Percentiles rank a stretch among this genome's conserved stretches.
Evolutionary conservation across 2,329 filamentous ascomycete genomes (phyloP).

Genomic region (Diaporthe helianthi): DNA sequence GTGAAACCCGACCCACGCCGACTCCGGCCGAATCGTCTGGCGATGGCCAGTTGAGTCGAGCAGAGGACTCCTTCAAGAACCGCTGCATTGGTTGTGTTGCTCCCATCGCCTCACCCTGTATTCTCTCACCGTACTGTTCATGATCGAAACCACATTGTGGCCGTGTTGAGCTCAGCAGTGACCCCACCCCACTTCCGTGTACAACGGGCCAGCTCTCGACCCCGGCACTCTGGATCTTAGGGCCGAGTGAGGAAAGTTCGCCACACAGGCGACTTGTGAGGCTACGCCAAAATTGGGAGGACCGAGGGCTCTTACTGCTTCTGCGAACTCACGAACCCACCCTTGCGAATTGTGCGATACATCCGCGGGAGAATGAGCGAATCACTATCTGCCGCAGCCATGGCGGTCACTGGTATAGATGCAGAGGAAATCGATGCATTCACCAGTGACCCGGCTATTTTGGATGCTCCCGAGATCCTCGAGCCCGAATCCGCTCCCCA

Average conservation of each 20-base stretch:
- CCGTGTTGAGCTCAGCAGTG: slow-evolving; percentile 16
- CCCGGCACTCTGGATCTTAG: neutral
- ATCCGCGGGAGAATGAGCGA: slow-evolving; percentile 25
- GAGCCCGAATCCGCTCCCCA: slow-evolving; percentile 54
- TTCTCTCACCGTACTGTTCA: neutral
- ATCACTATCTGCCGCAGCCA: slow-evolving; percentile 26
- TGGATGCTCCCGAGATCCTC: slow-evolving; percentile 31
- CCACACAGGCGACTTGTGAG: slow-evolving; percentile 9
- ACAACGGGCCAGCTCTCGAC: slow-evolving; percentile 1
- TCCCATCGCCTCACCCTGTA: neutral
- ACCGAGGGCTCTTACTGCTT: neutral
- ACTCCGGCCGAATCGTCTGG: neutral
- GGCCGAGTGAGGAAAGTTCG: slow-evolving; percentile 7
- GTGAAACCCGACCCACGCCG: neutral
- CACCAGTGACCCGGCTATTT: slow-evolving; percentile 33
- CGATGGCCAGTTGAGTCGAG: slow-evolving; percentile 17
- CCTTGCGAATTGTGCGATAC: neutral
- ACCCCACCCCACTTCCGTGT: slow-evolving; percentile 5
- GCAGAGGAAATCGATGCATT: slow-evolving; percentile 34
- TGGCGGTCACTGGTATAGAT: slow-evolving; percentile 26
- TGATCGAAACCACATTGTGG: slow-evolving; percentile 15
- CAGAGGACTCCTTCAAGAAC: neutral
- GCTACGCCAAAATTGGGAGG: neutral
- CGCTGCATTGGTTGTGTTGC: neutral
- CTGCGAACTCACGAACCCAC: neutral